These are phyloP conservation scores for Saturnispora diversa DNA, from an alignment of 805 yeast species.

Conservation along the genomic window DNA sequence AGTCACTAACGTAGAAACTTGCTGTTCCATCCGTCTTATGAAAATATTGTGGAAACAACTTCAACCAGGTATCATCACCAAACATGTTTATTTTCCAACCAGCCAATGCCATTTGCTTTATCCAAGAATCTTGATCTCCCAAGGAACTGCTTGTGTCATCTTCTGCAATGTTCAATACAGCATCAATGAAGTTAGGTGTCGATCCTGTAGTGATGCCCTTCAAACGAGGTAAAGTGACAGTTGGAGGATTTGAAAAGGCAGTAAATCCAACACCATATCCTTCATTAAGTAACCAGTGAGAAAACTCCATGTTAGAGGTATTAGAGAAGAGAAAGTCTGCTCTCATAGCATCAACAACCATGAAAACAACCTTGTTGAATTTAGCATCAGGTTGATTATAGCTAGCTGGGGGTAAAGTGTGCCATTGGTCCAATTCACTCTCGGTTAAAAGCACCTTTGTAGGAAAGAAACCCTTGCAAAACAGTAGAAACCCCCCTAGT, in stretches of 20 bases:
- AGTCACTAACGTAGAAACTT: constrained; percentile 91
- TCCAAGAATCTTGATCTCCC: constrained; percentile 79
- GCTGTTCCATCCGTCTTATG: constrained; percentile 73
- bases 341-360: constrained; percentile 91
- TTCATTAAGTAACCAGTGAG: constrained; percentile 53
- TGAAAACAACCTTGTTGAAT: constrained; percentile 62
- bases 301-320: constrained; percentile 54
- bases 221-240: constrained; percentile 89
- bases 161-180: constrained; percentile 88
- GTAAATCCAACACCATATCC: constrained; percentile 84
- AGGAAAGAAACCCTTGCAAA: constrained; percentile 85
- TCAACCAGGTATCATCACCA: constrained; percentile 98
- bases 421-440: constrained; percentile 32
- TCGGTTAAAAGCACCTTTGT: constrained; percentile 75
- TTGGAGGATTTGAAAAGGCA: constrained; percentile 89
- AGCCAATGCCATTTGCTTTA: constrained; percentile 48
- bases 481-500: constrained; percentile 48
- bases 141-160: constrained; percentile 66
- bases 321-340: constrained; percentile 74
- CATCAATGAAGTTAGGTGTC: constrained; percentile 89
- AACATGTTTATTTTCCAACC: constrained; percentile 60
- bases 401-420: constrained; percentile 24
- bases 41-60: constrained; percentile 70
- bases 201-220: constrained; percentile 94
- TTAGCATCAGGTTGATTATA: constrained; percentile 31